Base-by-base conservation (phyloP, 139 green algal genomes). In the Marvania coccoides region DNA sequence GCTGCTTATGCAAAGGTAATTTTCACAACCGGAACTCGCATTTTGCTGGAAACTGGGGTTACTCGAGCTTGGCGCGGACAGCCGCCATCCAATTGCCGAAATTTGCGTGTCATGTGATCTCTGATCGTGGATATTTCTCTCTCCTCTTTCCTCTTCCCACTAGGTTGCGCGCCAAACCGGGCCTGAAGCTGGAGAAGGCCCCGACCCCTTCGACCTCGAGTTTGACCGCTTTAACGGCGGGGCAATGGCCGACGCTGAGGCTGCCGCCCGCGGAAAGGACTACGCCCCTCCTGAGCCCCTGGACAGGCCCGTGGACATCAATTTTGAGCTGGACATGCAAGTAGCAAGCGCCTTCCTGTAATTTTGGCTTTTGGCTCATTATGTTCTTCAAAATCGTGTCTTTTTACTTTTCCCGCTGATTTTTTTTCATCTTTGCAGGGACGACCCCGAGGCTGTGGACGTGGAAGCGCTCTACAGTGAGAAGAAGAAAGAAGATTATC, bases 271-370 rank as follows among this genome's bases (percentile, higher is more conserved):
- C 26, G n/a, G n/a, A n/a, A n/a, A n/a, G n/a, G n/a, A n/a, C n/a
- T n/a, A n/a, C n/a, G 19, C 23, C 42, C n/a, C 23, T 3, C 54
- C 31, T 8, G 19, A 46, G 26, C n/a, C 24, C 19, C 54, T 61
- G 19, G 54, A 61, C n/a, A 23, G 31, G 0, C 54, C 54, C 26
- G 54, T 61, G 39, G 54, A 61, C n/a, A 19, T 61, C 19, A 26
- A 61, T 34, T 5, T 61, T 61, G 54, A 61, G 42, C 39, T 61
- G 54, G 54, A 61, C 29, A 13, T 57, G 47, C n/a, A n/a, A n/a
- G n/a, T n/a, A n/a, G n/a, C n/a, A n/a, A n/a, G n/a, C n/a, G n/a
- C n/a, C n/a, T n/a, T n/a, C n/a, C n/a, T n/a, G n/a, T n/a, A n/a
- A n/a, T n/a, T n/a, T n/a, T n/a, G n/a, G n/a, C n/a, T n/a, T n/a